Base-by-base conservation (phyloP, 2,329 filamentous ascomycete species). In the Sclerotinia sclerotiorum region DNA sequence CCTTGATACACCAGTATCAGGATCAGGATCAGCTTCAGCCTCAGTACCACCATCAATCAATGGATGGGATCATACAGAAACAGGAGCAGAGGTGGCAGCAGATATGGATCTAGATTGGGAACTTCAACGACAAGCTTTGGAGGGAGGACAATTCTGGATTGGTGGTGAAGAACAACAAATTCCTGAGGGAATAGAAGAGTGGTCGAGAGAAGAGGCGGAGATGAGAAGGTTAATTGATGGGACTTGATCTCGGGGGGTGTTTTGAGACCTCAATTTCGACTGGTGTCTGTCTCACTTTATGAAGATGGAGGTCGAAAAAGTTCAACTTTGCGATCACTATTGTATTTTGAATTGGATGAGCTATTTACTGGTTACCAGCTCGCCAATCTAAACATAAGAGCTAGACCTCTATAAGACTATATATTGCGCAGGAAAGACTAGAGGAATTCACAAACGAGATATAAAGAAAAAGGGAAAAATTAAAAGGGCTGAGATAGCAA, bases 141-240 rank as follows among this genome's bases (percentile, higher is more conserved):
- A 73, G 13, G 70, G 70, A 5, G 72, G 70, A 8, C 68, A 64
- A n/a, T 77, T 76, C 60, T 77, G 75, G 75, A 63, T 76, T 61
- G 76, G 76, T 39, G 74, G 46, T 21, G 46, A 51, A 57, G 55
- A 21, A 32, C 49, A 54, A n/a, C 55, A 61, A 29, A 56, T 27
- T 62, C 46, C 44, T 7, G 46, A 35, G 29, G 58, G 46, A 0
- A 44, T 66, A 32, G 65, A 65, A 48, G 54, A 61, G 6, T 67
- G 67, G 63, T 27, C 42, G 29, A 48, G 61, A 8, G 70, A 73
- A 55, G 69, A 73, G 55, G 73, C 56, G 13, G 76, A 77, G 71
- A 77, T 77, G 75, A 68, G 74, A 49, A 68, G 68, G 39, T 66
- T 77, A 56, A 76, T 77, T 65, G 75, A 71, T 60, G 68, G 60